phyloP scores from a whole-genome alignment of 305 asterid genomes.

The Fraxinus platypoda region DNA sequence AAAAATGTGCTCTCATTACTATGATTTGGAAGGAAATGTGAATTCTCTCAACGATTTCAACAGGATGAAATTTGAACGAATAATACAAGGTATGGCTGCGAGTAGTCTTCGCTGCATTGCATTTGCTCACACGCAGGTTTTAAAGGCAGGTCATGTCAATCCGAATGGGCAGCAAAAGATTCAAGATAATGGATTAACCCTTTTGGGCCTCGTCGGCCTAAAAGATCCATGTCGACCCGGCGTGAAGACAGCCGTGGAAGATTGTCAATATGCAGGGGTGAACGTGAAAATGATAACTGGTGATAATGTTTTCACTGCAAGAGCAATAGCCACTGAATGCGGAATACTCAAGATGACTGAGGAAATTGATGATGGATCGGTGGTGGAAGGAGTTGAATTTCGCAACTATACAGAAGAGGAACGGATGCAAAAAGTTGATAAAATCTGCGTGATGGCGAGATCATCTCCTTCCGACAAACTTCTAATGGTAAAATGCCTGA shows the following conservation, averaged over 20 bases:
- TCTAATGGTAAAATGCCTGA: conserved; percentile 43
- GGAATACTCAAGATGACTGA: conserved; percentile 30
- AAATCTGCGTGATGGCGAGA: conserved; percentile 42
- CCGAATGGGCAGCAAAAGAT: neutral
- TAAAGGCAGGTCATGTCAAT: neutral
- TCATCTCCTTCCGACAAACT: conserved; percentile 43
- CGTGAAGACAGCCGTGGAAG: conserved; percentile 32
- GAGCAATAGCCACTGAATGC: conserved; percentile 35
- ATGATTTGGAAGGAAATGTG: conserved; percentile 25
- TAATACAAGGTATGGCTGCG: conserved; percentile 43
- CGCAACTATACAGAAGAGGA: conserved; percentile 28
- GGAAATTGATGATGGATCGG: conserved; percentile 13
- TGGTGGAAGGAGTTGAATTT: conserved; percentile 35
- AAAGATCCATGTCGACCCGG: conserved; percentile 37
- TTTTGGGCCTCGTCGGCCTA: conserved; percentile 28
- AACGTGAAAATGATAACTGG: conserved; percentile 39
- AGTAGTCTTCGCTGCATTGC: conserved; percentile 49
- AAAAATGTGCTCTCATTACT: conserved; percentile 32
- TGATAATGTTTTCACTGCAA: conserved; percentile 35
- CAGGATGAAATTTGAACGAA: conserved; percentile 19
- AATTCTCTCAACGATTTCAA: conserved; percentile 13
- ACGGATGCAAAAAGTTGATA: conserved; percentile 26
- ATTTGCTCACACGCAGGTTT: conserved; percentile 36
- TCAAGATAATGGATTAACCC: conserved; percentile 23
- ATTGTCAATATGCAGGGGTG: conserved; percentile 36